These are phyloP conservation scores for Fagopyrum tataricum DNA, from an alignment of 148 eudicot genomes.

Conservation along the genomic window DNA sequence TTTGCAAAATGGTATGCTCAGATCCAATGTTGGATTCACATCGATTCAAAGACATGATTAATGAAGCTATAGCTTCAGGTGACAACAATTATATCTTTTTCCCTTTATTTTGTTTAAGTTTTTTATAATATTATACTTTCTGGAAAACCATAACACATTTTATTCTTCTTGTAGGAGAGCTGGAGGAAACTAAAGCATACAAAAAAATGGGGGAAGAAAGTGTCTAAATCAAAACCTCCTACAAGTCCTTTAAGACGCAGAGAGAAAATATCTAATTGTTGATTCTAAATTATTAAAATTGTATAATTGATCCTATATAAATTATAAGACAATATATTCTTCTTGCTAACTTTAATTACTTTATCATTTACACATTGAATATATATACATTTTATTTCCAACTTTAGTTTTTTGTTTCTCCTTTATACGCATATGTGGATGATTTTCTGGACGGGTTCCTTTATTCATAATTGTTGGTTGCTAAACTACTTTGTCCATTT, in stretches of 20 bases:
- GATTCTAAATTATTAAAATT: too few species aligned
- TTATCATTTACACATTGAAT: too few species aligned
- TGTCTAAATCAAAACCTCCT: constrained; percentile 77
- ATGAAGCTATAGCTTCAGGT: constrained; percentile 90
- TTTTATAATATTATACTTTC: not conserved
- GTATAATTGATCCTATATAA: too few species aligned
- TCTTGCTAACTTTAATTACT: too few species aligned
- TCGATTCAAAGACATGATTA: constrained; percentile 83
- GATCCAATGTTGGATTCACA: constrained; percentile 87
- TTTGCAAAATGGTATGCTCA: constrained; percentile 90
- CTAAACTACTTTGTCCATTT: too few species aligned
- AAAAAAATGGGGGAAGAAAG: constrained; percentile 80
- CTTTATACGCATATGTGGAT: too few species aligned
- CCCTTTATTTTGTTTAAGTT: not conserved
- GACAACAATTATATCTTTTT: not conserved
- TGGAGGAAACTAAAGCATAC: constrained; percentile 74
- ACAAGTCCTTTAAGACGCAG: constrained; percentile 66
- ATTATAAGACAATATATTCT: too few species aligned
- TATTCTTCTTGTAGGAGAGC: constrained; percentile 39
- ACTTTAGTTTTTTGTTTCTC: too few species aligned
- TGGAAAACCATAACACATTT: not conserved
- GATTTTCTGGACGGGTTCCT: too few species aligned
- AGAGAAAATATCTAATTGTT: too few species aligned
- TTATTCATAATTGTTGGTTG: too few species aligned
- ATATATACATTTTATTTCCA: too few species aligned